Evolutionary conservation across 1,284 basidiomycete genomes (phyloP), one percentile per base, ranked within the genome.

Genomic region (Phellinidium pouzarii): DNA sequence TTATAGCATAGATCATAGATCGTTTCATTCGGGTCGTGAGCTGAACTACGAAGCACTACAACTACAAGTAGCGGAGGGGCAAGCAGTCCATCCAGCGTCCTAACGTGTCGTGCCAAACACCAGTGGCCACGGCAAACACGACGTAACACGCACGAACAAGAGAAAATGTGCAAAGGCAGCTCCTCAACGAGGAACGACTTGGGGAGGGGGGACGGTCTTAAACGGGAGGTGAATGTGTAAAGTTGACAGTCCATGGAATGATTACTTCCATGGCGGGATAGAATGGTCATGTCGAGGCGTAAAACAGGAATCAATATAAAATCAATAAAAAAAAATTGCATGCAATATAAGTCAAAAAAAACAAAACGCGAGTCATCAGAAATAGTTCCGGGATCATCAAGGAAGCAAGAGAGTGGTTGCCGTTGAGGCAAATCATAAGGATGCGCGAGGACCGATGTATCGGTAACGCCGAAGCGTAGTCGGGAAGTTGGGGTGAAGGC

Each of bases 291-390:
- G 54, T 54, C 53, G 53, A 29, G 49, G 44, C 43, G 37, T 29
- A 46, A 55, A 38, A 41, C 20, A 45, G 31, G 9, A 51, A 47
- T 23, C 49, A 55, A 55, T 55, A 55, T 55, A 51, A 51, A 55
- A 55, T 23, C 48, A 55, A 55, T 55, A 55, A 55, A n/a, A n/a
- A n/a, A n/a, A 55, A 46, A 55, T 40, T 54, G 49, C 54, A 27
- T 23, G 48, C 22, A 37, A 48, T 19, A 47, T 29, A n/a, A 27
- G 27, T 38, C n/a, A 20, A 40, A 34, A 29, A 22, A 44, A 7
- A n/a, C 36, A 36, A 25, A 23, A 31, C 7, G 50, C 48, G 14
- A 44, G n/a, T 34, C 29, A 22, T 51, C 50, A 17, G 36, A 37
- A 45, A 42, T 31, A 38, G 48, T 37, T 51, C 49, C 49, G 26